phyloP scores from a whole-genome alignment of 305 asterid species.

The Rubia tinctorum region DNA sequence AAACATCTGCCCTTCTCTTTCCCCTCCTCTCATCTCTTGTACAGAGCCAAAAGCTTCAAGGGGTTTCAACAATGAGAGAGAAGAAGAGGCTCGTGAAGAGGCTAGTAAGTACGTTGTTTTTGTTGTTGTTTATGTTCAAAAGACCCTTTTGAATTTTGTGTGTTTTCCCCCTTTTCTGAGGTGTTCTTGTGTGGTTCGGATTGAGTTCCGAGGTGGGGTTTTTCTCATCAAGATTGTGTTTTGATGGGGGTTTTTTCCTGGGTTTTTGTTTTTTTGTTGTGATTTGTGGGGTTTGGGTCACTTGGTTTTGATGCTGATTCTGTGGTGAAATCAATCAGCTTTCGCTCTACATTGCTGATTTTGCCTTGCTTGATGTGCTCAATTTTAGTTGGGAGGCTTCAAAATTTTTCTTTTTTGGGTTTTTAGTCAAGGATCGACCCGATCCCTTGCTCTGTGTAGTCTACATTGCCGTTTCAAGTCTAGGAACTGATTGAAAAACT shows the following conservation, averaged over 20 bases:
- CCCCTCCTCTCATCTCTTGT: constrained; percentile 32
- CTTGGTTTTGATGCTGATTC: constrained; percentile 2
- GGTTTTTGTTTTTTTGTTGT: background rate
- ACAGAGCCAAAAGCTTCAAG: constrained; percentile 38
- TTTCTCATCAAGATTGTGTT: background rate
- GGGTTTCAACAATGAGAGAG: constrained; percentile 55
- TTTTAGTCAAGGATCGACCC: constrained; percentile 18
- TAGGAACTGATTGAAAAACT: background rate
- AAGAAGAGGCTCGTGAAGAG: constrained; percentile 57
- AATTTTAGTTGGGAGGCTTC: constrained; percentile 8
- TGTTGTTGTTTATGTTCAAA: constrained; percentile 5
- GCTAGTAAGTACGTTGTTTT: constrained; percentile 97
- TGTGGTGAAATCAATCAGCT: constrained; percentile 13
- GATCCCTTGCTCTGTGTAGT: constrained; percentile 19
- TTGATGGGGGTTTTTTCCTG: background rate
- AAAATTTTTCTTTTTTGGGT: constrained; percentile 2
- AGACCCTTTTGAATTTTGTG: background rate
- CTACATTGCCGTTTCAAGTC: constrained; percentile 21
- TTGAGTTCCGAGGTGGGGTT: constrained; percentile 5
- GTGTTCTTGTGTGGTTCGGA: constrained; percentile 14
- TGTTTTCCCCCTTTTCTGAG: constrained; percentile 9
- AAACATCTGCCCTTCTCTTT: constrained; percentile 11
- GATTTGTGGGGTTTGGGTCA: constrained; percentile 11
- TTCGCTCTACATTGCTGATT: constrained; percentile 1
- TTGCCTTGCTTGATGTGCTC: constrained; percentile 2